These are phyloP conservation scores for Diplodia sapinea DNA, from an alignment of 2,329 filamentous ascomycete genomes.

Conservation along the genomic window DNA sequence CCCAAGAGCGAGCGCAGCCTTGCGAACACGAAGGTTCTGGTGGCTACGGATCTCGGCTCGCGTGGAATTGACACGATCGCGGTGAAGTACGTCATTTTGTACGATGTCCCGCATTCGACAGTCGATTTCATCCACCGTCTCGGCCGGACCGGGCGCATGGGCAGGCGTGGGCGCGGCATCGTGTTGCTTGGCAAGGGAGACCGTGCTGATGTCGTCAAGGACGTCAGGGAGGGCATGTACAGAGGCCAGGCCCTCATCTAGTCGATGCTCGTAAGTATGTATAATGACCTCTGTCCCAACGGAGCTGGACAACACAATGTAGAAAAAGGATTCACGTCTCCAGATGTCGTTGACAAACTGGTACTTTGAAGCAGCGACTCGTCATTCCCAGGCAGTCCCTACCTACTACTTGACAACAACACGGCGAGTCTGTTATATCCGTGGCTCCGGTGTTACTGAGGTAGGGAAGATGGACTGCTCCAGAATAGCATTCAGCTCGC, in stretches of 20 bases:
- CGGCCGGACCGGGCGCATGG: conserved; percentile 91
- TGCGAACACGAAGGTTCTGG: conserved; percentile 77
- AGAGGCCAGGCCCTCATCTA: conserved; percentile 58
- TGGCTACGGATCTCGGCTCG: conserved; percentile 91
- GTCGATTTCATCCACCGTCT: conserved; percentile 98
- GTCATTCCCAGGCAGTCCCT: not conserved
- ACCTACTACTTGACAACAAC: conserved; percentile 29
- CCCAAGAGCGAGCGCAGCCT: conserved; percentile 2
- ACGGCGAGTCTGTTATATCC: conserved; percentile 30
- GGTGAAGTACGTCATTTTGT: conserved; percentile 89
- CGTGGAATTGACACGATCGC: conserved; percentile 92
- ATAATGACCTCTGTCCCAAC: not conserved
- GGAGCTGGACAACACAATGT: conserved; percentile 16
- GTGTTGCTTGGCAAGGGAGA: conserved; percentile 91
- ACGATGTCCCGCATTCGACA: conserved; percentile 96
- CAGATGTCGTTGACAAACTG: not conserved
- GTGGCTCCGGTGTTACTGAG: conserved; percentile 37
- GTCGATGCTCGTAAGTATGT: conserved; percentile 10
- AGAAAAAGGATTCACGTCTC: not conserved
- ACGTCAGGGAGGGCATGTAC: conserved; percentile 79
- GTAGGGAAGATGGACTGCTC: conserved; percentile 33
- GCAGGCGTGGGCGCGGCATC: conserved; percentile 83
- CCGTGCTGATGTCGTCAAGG: conserved; percentile 84
- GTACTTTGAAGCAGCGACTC: not conserved
- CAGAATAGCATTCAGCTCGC: conserved; percentile 7